phyloP scores from a whole-genome alignment of 768 basidiomycete species.

The Trametes villosa region DNA sequence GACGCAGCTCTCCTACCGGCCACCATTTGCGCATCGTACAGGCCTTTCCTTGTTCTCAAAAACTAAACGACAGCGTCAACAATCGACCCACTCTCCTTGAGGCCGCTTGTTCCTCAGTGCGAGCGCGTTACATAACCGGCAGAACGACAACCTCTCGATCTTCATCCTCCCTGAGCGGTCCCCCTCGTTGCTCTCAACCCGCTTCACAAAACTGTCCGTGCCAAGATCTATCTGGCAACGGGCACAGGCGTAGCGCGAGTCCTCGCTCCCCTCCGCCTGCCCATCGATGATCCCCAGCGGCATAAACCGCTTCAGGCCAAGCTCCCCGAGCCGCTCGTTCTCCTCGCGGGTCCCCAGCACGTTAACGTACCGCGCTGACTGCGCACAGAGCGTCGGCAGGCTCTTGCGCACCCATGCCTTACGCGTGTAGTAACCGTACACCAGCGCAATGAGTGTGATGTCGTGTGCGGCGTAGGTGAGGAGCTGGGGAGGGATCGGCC shows the following conservation, averaged over 20 bases:
- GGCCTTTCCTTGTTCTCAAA: too few relatives aligned
- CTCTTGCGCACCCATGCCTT: slow-evolving; percentile 22
- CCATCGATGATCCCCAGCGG: slow-evolving; percentile 22
- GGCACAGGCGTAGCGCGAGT: slow-evolving; percentile 10
- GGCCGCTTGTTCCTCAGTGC: slow-evolving; percentile 17
- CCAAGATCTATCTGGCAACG: slow-evolving; percentile 19
- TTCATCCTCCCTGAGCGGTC: neutral
- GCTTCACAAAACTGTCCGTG: slow-evolving; percentile 12
- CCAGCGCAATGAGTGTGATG: slow-evolving; percentile 42
- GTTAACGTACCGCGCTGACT: slow-evolving; percentile 28
- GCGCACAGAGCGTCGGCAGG: slow-evolving; percentile 7
- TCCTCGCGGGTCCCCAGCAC: slow-evolving; percentile 20
- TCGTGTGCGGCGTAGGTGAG: slow-evolving; percentile 49
- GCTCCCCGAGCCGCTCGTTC: slow-evolving; percentile 6
- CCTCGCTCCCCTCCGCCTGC: neutral
- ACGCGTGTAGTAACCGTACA: slow-evolving; percentile 40
- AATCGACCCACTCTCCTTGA: slow-evolving; percentile 19
- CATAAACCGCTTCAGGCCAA: slow-evolving; percentile 24
- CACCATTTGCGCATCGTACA: too few relatives aligned
- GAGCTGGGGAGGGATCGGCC: slow-evolving; percentile 43
- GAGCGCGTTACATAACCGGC: slow-evolving; percentile 25
- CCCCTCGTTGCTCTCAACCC: neutral
- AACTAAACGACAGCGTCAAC: too few relatives aligned
- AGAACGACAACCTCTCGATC: slow-evolving; percentile 12
- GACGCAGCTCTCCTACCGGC: too few relatives aligned